Evolutionary conservation across 176 grass and related monocot genomes (phyloP).

Genomic region (Alopecurus myosuroides): DNA sequence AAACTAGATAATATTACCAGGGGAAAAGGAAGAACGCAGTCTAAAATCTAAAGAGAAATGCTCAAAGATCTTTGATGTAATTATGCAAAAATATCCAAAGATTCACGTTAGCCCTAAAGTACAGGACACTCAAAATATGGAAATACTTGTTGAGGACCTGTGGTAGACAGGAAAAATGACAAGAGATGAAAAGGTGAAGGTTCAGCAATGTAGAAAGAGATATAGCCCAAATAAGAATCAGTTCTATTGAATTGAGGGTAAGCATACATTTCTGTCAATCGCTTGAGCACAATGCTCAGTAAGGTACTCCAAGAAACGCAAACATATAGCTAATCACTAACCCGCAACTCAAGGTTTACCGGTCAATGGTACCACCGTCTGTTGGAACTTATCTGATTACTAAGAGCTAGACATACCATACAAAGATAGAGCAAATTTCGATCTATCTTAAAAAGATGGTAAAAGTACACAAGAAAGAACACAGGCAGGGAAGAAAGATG

Average conservation of each 20-base stretch:
- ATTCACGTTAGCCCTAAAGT: background rate
- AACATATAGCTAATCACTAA: background rate
- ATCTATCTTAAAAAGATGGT: background rate
- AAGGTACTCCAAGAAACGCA: background rate
- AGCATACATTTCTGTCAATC: background rate
- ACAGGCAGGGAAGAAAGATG: constrained; percentile 8
- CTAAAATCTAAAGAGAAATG: constrained; percentile 2
- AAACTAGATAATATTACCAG: background rate
- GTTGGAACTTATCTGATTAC: background rate
- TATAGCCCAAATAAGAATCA: background rate
- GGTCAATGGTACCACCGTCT: background rate
- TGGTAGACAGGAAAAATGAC: background rate
- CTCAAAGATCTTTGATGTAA: background rate
- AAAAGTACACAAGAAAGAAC: background rate
- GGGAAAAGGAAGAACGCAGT: background rate
- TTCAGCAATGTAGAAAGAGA: background rate
- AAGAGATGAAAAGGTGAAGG: background rate
- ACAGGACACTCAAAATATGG: background rate
- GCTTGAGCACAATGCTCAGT: background rate
- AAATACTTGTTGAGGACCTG: background rate
- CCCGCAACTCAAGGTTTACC: background rate
- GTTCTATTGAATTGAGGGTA: background rate
- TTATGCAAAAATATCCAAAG: background rate
- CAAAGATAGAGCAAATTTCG: background rate
- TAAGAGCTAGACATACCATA: background rate